These are phyloP conservation scores for bread wheat (Triticum aestivum) DNA, from an alignment of 176 grass and related monocot genomes.

Conservation along the genomic window IWGSC_CS_RefSeq_v2.1 NC_057806.1:415816617-415817116, in stretches of 20 bases:
- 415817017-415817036: background rate
- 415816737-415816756: background rate
- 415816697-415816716: background rate
- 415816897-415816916: background rate
- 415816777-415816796: conserved; percentile 32
- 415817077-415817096: background rate
- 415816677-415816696: background rate
- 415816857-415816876: background rate
- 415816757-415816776: background rate
- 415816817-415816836: background rate
- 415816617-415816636: conserved; percentile 3
- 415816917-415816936: conserved; percentile 6
- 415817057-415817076: background rate
- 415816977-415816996: background rate
- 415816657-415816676: background rate
- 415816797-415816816: conserved; percentile 30
- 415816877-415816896: conserved; percentile 24
- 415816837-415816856: background rate
- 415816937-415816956: conserved; percentile 21
- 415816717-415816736: background rate
- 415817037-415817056: background rate
- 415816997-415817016: background rate
- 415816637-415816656: conserved; percentile 22
- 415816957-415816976: background rate
- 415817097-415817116: conserved; percentile 36